A percentile compares a stretch with the other conserved stretches of the same genome.
These are phyloP conservation scores for Tilletia horrida DNA, from an alignment of 1,284 basidiomycete species.

Conservation along the genomic window DNA sequence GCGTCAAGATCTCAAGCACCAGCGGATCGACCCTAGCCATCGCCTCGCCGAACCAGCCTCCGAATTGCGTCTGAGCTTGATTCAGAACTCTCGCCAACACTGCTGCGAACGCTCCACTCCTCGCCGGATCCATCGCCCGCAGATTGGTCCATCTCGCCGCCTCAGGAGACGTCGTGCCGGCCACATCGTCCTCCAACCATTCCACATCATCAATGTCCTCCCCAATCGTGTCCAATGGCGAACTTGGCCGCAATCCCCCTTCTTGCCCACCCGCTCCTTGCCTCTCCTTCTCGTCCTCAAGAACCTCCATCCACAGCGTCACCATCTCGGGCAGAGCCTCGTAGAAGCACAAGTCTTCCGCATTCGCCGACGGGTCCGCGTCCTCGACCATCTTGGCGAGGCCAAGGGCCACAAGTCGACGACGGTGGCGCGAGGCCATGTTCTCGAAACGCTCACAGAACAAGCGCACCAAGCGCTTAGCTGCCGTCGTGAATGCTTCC, in stretches of 20 bases:
- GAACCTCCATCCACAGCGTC: constrained; percentile 45
- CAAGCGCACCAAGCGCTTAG: constrained; percentile 16
- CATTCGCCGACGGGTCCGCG: constrained; percentile 13
- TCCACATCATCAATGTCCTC: constrained; percentile 30
- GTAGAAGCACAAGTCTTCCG: constrained; percentile 24
- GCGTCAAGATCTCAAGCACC: constrained; percentile 42
- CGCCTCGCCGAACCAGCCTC: constrained; percentile 25
- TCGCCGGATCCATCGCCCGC: constrained; percentile 34
- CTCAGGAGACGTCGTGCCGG: constrained; percentile 29
- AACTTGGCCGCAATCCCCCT: constrained; percentile 25
- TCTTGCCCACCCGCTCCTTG: background rate
- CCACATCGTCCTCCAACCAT: constrained; percentile 38
- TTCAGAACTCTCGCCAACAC: constrained; percentile 35
- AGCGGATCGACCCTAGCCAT: constrained; percentile 42
- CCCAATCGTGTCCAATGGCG: constrained; percentile 33
- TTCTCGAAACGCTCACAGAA: constrained; percentile 39
- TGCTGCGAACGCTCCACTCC: constrained; percentile 29
- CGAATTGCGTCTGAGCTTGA: constrained; percentile 29
- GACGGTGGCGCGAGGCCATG: constrained; percentile 42
- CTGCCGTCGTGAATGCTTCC: background rate
- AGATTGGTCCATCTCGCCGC: constrained; percentile 35
- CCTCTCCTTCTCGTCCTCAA: constrained; percentile 39
- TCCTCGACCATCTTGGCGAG: constrained; percentile 31
- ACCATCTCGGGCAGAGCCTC: constrained; percentile 36
- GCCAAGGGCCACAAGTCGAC: constrained; percentile 41